Base-by-base conservation (phyloP, 73 alveolate species). In the Durusdinium trenchii region DNA sequence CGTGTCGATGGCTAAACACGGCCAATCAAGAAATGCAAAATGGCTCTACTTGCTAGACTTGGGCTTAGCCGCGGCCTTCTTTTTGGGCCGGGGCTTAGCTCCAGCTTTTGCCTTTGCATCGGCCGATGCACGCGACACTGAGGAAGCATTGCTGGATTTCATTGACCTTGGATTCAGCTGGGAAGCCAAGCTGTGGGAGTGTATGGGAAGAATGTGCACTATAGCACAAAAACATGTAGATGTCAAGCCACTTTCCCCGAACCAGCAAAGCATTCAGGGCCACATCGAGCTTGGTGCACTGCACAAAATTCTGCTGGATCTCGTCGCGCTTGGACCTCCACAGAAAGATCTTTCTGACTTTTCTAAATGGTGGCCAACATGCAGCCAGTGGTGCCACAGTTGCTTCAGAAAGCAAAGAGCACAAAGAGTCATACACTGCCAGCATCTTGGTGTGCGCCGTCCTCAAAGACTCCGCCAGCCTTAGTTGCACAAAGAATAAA, bases 381-480 rank as follows among this genome's bases (percentile, higher is more conserved):
- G n/a, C n/a, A n/a, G 61, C 6, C 10, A 45, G 62, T 20, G 87
- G 87, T n/a, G 87, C 87, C 26, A 78, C 87, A 5, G 87, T 78
- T 18, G 87, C 87, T 28, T 78, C 87, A 16, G 87, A 78, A 38
- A 78, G 10, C 28, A 18, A 10, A 6, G 30, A 9, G 45, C 62
- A 23, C 16, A 78, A 40, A 43, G 28, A 9, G 12, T 78, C 87
- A 45, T 78, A 78, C 62, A 45, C 26, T 43, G 46, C 4, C 61
- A 20, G 64, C 87, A 78, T 78, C 42, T 12, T 16, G 32, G 30
- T 42, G 40, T 45, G 32, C 43, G 46, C 12, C 9, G 14, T 16
- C 23, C 46, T 26, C 32, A 78, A 45, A 23, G 42, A 61, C 4
- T 42, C 2, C 26, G 61, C 87, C n/a, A 78, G 6, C 87, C 87